Conservation (phyloP, 2,329 filamentous ascomycete species). For the Phialophora chinensis region DNA sequence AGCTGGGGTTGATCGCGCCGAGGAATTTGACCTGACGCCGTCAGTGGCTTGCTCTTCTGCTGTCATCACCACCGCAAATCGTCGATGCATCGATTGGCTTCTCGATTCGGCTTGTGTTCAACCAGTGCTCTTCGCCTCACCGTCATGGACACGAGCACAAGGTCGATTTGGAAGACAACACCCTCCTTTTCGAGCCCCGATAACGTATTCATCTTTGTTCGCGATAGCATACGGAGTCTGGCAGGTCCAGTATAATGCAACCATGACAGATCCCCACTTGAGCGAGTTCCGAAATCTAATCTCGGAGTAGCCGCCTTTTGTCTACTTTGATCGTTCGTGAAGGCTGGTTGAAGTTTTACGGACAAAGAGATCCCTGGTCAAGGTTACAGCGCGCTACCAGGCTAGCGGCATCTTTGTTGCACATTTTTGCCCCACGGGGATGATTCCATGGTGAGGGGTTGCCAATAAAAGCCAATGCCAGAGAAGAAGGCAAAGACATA, state of each 20-base stretch:
- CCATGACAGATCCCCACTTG: slow-evolving; percentile 9
- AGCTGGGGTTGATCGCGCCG: background rate
- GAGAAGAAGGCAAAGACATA: slow-evolving; percentile 9
- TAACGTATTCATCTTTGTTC: background rate
- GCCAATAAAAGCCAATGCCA: slow-evolving; percentile 3
- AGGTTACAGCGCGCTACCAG: slow-evolving; percentile 23
- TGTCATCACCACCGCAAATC: slow-evolving; percentile 1
- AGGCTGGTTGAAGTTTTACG: background rate
- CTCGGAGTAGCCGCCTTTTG: slow-evolving; percentile 12
- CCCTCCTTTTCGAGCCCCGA: background rate
- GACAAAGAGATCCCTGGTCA: slow-evolving; percentile 14
- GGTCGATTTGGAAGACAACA: background rate
- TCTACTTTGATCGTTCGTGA: slow-evolving; percentile 6
- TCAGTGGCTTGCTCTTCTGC: background rate
- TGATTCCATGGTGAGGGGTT: slow-evolving; percentile 3
- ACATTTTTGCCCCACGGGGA: slow-evolving; percentile 21
- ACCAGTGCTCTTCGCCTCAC: background rate
- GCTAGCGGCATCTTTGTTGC: slow-evolving; percentile 5
- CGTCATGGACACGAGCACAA: background rate
- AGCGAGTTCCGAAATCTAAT: slow-evolving; percentile 22
- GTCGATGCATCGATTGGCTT: background rate
- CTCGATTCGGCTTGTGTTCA: background rate
- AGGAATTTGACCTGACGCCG: background rate
- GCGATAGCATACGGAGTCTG: background rate
- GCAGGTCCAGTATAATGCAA: background rate